These are phyloP conservation scores for Groenewaldozyma auringiensis DNA, from an alignment of 1,139 yeast species.

Conservation along the genomic window DNA sequence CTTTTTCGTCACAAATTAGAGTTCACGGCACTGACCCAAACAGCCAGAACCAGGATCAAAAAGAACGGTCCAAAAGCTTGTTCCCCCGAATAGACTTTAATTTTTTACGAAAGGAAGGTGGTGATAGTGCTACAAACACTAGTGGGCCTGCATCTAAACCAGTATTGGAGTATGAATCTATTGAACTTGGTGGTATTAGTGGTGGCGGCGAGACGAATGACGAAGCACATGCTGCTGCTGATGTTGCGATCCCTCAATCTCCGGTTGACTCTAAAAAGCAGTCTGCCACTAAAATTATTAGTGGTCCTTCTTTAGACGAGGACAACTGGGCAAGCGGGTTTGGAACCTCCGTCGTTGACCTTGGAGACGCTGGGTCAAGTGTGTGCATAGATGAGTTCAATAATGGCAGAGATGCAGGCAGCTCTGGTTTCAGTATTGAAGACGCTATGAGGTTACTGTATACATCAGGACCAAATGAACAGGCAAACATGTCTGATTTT, in stretches of 20 bases:
- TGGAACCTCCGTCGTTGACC: slow-evolving; percentile 4
- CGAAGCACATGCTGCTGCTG: neutral
- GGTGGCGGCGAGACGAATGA: neutral
- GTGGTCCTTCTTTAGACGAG: neutral
- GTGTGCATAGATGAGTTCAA: slow-evolving; percentile 27
- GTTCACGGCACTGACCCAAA: no score
- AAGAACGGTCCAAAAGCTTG: neutral
- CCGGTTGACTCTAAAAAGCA: neutral
- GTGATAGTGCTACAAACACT: neutral
- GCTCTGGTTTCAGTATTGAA: slow-evolving; percentile 14
- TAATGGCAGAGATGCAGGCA: slow-evolving; percentile 15
- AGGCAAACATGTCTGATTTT: slow-evolving; percentile 28
- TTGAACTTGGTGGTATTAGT: neutral
- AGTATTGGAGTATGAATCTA: neutral
- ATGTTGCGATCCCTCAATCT: neutral
- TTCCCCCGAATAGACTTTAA: slow-evolving; percentile 1
- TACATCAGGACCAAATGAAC: slow-evolving; percentile 9
- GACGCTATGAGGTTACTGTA: slow-evolving; percentile 18
- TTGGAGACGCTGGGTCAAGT: slow-evolving; percentile 29
- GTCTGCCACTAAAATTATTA: no score
- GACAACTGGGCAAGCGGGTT: neutral
- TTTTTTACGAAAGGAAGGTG: neutral
- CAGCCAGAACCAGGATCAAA: no score
- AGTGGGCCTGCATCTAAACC: neutral
- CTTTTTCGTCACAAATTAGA: no score